phyloP scores from a whole-genome alignment of 495 filamentous ascomycete genomes.

The Neurospora africana region DNA sequence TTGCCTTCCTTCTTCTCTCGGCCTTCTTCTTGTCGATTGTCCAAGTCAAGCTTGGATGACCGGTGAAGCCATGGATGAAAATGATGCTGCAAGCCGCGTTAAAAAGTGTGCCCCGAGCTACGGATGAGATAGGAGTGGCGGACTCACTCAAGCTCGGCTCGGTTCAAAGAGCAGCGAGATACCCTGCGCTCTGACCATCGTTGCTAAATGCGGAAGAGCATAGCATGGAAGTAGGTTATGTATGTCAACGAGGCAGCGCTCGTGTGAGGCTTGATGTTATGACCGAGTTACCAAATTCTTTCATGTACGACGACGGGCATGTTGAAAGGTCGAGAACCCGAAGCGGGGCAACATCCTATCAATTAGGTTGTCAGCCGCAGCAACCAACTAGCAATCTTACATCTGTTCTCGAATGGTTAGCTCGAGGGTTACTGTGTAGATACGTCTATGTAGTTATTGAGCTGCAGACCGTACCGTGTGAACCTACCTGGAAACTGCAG shows the following conservation, averaged over 20 bases:
- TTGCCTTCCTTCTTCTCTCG: not conserved
- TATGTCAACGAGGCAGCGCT: not conserved
- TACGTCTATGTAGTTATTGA: not conserved
- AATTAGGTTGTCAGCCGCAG: not conserved
- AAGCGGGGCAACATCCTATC: not conserved
- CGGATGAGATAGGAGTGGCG: not conserved
- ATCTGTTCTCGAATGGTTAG: not conserved
- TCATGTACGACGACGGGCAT: not conserved
- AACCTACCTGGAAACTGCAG: not conserved
- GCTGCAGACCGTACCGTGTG: not conserved
- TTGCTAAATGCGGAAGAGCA: not conserved
- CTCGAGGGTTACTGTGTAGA: no score
- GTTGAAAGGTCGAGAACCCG: not conserved
- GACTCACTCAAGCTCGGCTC: not conserved
- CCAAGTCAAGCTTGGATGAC: slow-evolving; percentile 16
- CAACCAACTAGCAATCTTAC: not conserved
- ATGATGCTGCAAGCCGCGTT: slow-evolving; percentile 7
- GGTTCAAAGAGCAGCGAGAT: not conserved
- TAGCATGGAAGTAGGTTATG: not conserved
- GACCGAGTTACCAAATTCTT: not conserved
- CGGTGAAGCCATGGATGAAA: slow-evolving; percentile 18
- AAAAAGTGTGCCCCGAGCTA: not conserved
- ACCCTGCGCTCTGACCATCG: not conserved
- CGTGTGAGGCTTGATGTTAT: not conserved
- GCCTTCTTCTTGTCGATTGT: not conserved